A percentile compares a stretch with the other conserved stretches of the same genome.
Evolutionary conservation across 2,329 filamentous ascomycete species (phyloP).

Genomic region (Fusarium verticillioides): DNA sequence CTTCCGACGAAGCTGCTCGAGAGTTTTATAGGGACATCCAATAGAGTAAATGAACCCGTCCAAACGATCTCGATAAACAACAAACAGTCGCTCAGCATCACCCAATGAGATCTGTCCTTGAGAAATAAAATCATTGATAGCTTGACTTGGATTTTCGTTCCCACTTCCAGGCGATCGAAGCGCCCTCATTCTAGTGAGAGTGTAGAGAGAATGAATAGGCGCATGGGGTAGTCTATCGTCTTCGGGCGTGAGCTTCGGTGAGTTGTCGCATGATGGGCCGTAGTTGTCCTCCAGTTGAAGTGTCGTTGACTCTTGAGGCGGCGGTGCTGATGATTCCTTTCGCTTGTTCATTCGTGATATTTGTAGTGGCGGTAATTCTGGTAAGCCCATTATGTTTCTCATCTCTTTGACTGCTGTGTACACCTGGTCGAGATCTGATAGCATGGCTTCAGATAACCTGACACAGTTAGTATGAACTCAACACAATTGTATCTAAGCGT

Average conservation of each 20-base stretch:
- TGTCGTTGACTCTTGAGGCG: neutral
- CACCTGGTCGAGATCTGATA: conserved; percentile 41
- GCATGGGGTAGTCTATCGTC: conserved; percentile 51
- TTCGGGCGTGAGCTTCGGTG: conserved; percentile 44
- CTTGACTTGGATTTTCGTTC: conserved; percentile 27
- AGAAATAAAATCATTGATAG: conserved; percentile 50
- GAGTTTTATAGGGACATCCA: conserved; percentile 60
- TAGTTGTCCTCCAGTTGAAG: conserved; percentile 27
- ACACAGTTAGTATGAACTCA: fast-evolving
- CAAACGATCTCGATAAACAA: conserved; percentile 60
- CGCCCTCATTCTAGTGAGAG: conserved; percentile 51
- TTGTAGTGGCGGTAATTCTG: conserved; percentile 38
- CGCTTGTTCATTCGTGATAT: conserved; percentile 24
- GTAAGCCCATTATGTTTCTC: conserved; percentile 37
- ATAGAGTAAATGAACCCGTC: conserved; percentile 65
- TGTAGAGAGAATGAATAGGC: conserved; percentile 54
- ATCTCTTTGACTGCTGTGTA: conserved; percentile 41
- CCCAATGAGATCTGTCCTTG: conserved; percentile 55
- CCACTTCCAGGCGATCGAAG: conserved; percentile 49
- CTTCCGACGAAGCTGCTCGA: conserved; percentile 63
- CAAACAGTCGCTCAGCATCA: conserved; percentile 63
- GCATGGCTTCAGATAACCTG: conserved; percentile 30
- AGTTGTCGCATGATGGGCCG: conserved; percentile 44
- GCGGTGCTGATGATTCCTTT: conserved; percentile 7
- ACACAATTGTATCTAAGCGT: fast-evolving